Evolutionary conservation across 805 yeast species (phyloP).

Genomic region (Teunomyces pallodes): DNA sequence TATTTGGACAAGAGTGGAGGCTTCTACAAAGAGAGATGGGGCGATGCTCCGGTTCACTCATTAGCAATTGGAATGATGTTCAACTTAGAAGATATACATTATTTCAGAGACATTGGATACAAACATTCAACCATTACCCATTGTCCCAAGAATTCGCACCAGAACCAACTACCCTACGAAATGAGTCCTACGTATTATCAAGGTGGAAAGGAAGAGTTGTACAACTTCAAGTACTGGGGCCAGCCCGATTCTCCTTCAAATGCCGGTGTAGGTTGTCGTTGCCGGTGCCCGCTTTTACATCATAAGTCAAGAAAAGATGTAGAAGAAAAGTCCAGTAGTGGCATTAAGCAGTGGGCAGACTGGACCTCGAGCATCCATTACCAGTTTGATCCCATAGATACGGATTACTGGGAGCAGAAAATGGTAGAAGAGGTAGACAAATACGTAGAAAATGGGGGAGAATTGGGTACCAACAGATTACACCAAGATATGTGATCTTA

Average conservation of each 20-base stretch:
- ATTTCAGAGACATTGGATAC: constrained; percentile 91
- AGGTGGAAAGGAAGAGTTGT: neutral
- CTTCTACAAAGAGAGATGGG: constrained; percentile 92
- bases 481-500: neutral
- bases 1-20: constrained; percentile 74
- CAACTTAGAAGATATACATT: constrained; percentile 70
- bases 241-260: constrained; percentile 29
- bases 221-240: constrained; percentile 29
- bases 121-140: constrained; percentile 77
- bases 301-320: constrained; percentile 8
- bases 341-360: constrained; percentile 16
- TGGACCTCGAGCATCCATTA: constrained; percentile 15
- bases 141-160: constrained; percentile 65
- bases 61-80: constrained; percentile 78
- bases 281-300: constrained; percentile 60
- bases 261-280: constrained; percentile 77
- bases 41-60: constrained; percentile 94
- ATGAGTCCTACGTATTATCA: neutral
- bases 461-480: constrained; percentile 5
- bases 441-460: constrained; percentile 10
- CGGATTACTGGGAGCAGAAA: constrained; percentile 15
- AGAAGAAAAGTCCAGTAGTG: constrained; percentile 16
- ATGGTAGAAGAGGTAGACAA: constrained; percentile 9
- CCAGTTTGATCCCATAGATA: constrained; percentile 11
- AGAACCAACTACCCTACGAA: constrained; percentile 47